Conservation (phyloP, 371 early-diverging fungal species). For the Mortierella sp. region DNA sequence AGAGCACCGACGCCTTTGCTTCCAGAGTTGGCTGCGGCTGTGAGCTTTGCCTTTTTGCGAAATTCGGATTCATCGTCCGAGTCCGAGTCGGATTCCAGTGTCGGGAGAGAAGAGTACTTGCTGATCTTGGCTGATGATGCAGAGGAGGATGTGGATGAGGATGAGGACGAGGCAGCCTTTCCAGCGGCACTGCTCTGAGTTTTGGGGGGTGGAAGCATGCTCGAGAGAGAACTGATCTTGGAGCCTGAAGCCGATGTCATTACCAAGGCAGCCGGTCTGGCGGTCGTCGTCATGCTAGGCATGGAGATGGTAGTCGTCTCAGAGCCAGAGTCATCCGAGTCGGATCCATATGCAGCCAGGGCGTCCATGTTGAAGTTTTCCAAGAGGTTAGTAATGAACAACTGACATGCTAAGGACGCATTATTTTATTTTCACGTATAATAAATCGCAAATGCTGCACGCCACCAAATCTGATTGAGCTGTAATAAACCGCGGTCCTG, state of each 20-base stretch:
- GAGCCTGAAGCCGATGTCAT: conserved; percentile 4
- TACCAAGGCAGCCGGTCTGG: not conserved
- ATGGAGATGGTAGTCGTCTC: conserved; percentile 12
- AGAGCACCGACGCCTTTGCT: conserved; percentile 42
- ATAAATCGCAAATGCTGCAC: no score
- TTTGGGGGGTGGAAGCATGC: conserved; percentile 37
- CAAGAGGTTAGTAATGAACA: no score
- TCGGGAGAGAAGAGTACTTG: conserved; percentile 43
- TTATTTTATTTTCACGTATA: no score
- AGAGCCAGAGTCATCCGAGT: conserved; percentile 44
- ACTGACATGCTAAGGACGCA: no score
- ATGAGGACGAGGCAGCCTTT: no score
- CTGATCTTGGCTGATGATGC: conserved; percentile 23
- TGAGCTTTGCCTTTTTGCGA: conserved; percentile 39
- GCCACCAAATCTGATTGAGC: no score
- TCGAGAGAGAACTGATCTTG: conserved; percentile 30
- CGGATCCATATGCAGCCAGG: conserved; percentile 50
- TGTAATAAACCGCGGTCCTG: no score
- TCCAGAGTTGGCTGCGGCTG: conserved; percentile 14
- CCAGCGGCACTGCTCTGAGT: conserved; percentile 3
- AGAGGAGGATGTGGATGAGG: no score
- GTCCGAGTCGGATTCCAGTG: conserved; percentile 38
- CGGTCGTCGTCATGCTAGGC: not conserved
- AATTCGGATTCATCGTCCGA: conserved; percentile 51
- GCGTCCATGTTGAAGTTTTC: conserved; percentile 44